phyloP scores from a whole-genome alignment of 2,329 filamentous ascomycete genomes.

The Eutypella sp. region DNA sequence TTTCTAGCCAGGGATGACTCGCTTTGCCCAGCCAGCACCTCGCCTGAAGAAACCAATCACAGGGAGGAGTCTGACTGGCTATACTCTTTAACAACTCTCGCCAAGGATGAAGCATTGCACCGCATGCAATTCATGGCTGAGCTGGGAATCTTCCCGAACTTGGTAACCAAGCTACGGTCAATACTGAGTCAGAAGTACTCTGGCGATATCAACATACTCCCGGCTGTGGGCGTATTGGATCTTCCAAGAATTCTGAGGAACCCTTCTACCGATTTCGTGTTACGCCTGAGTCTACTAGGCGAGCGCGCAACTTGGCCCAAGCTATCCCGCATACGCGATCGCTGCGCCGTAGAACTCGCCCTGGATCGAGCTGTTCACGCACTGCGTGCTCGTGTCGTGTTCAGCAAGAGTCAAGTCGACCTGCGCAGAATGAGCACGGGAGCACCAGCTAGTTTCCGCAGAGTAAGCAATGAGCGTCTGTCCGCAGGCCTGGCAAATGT shows the following conservation, averaged over 20 bases:
- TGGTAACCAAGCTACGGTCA: conserved; percentile 71
- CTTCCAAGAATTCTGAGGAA: conserved; percentile 76
- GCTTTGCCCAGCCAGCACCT: conserved; percentile 32
- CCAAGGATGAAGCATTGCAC: conserved; percentile 75
- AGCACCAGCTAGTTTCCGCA: conserved; percentile 19
- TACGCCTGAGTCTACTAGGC: conserved; percentile 68
- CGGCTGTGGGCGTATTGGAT: conserved; percentile 69
- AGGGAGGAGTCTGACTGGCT: conserved; percentile 53
- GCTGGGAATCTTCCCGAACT: conserved; percentile 72
- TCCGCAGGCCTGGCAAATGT: conserved; percentile 7
- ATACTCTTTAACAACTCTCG: conserved; percentile 63
- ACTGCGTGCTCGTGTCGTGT: conserved; percentile 63
- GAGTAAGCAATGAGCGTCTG: conserved; percentile 15
- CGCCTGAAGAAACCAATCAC: conserved; percentile 24
- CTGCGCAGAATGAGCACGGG: conserved; percentile 43
- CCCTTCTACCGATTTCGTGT: conserved; percentile 82
- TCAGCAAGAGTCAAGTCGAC: conserved; percentile 60
- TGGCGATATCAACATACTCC: conserved; percentile 91
- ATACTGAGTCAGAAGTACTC: conserved; percentile 88
- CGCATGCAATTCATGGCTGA: conserved; percentile 77
- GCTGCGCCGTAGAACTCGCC: conserved; percentile 82
- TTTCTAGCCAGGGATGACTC: conserved; percentile 75
- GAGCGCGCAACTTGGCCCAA: conserved; percentile 91
- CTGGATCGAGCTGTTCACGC: conserved; percentile 70
- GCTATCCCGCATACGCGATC: conserved; percentile 76